Evolutionary conservation across 257 asterid genomes (phyloP), one percentile per base, ranked within the genome.

Genomic region (Ligustrum vulgare): DNA sequence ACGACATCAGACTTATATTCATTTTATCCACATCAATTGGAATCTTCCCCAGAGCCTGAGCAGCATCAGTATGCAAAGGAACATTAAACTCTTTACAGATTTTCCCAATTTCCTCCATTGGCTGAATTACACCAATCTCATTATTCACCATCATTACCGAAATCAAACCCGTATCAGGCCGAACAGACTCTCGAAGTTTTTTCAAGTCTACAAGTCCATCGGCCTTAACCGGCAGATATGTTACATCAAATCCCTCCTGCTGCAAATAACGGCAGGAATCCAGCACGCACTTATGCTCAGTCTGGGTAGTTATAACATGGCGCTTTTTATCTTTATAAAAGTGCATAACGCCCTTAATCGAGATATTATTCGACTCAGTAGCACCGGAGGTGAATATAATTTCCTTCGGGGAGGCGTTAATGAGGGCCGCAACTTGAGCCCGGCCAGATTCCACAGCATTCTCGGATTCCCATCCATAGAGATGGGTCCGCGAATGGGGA

Each of bases 391-490:
- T 95, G 81, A 93, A 95, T 72, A 95, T 90, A 47, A 95, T 91
- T 80, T 95, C 99, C 77, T 95, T 95, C 0, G 99, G 93, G 1
- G 99, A 93, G 51, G 97, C 94, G 78, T 84, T 86, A 60, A 95
- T 89, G 47, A 93, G 89, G 77, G 84, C 67, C 0, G 99, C 82
- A 8, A 95, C 74, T 32, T 93, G 93, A 32, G 82, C 78, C 0
- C 98, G 83, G 37, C 97, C 94, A 1, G 78, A 20, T 62, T 95
- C 99, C 43, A 95, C 98, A 51, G 97, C 99, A 41, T 75, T 79
- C 68, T 95, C 98, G 4, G 98, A 95, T 82, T 95, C 98, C 99
- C 99, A 95, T 72, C 99, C 99, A 91, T 95, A 95, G 36, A 93
- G 91, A 69, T 95, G 99, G 69, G 99, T 93, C 3, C 98, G 88